These are phyloP conservation scores for Magnaporthales sp. DNA, from an alignment of 2,329 filamentous ascomycete species.

Conservation along the genomic window DNA sequence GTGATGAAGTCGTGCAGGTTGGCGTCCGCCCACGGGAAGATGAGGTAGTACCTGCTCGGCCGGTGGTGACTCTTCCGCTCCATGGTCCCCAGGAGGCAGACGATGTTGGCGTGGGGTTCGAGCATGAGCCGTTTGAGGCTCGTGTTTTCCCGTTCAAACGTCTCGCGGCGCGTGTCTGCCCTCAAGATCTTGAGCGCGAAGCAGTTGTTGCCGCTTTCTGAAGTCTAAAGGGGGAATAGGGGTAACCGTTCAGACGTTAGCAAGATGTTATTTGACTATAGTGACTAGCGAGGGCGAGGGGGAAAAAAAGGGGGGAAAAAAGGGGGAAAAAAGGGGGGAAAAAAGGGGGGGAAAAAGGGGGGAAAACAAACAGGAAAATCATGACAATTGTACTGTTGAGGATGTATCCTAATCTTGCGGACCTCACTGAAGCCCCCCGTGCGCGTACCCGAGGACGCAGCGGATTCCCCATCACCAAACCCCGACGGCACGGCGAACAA, in stretches of 20 bases:
- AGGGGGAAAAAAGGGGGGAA: too few species aligned
- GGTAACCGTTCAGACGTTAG: too few species aligned
- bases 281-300: too few species aligned
- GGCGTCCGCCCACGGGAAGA: constrained; percentile 13
- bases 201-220: background rate
- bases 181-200: constrained; percentile 1
- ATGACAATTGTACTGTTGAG: constrained; percentile 12
- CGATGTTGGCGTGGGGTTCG: constrained; percentile 9
- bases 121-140: constrained; percentile 12
- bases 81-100: constrained; percentile 13
- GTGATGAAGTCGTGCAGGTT: constrained; percentile 6
- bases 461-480: too few species aligned
- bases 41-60: constrained; percentile 6
- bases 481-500: too few species aligned
- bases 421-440: background rate
- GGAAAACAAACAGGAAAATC: background rate
- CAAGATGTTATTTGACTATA: too few species aligned
- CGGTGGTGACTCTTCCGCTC: constrained; percentile 1
- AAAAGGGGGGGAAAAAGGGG: too few species aligned
- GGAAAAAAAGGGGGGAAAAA: too few species aligned
- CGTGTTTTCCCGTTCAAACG: constrained; percentile 11
- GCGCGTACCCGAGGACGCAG: too few species aligned
- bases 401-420: constrained; percentile 9
- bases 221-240: too few species aligned
- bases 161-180: background rate